phyloP scores from a whole-genome alignment of 2,329 filamentous ascomycete species.

The Ophiosphaerella korrae region DNA sequence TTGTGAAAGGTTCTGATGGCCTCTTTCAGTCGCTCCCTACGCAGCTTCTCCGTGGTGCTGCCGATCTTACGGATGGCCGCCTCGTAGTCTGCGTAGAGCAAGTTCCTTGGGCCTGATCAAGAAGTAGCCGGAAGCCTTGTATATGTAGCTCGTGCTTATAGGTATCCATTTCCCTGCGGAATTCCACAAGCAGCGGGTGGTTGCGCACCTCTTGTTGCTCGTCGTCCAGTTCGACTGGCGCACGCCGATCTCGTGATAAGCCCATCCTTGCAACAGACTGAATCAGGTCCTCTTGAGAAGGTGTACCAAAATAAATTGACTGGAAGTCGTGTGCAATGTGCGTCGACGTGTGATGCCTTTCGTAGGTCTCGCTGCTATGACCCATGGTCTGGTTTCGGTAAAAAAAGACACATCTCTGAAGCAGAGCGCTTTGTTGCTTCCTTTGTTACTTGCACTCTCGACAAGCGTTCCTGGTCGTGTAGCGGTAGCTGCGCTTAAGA shows the following conservation, averaged over 20 bases:
- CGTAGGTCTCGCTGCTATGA: constrained; percentile 15
- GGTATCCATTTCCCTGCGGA: constrained; percentile 11
- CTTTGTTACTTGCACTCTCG: no score
- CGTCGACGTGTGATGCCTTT: constrained; percentile 22
- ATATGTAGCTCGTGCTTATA: constrained; percentile 16
- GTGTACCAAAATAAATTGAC: constrained; percentile 22
- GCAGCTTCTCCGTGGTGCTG: constrained; percentile 17
- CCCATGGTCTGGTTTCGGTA: constrained; percentile 21
- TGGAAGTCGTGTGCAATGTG: constrained; percentile 21
- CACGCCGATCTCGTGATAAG: constrained; percentile 12
- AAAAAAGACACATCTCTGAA: no score
- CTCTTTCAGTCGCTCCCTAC: constrained; percentile 11
- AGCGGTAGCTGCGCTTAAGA: no score
- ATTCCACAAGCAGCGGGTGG: constrained; percentile 10
- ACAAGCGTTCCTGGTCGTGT: no score
- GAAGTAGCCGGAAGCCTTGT: constrained; percentile 16
- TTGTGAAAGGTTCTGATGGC: constrained; percentile 18
- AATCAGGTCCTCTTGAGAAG: constrained; percentile 19
- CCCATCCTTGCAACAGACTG: constrained; percentile 20
- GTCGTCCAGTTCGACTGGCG: constrained; percentile 18
- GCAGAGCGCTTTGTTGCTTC: no score
- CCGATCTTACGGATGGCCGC: constrained; percentile 14
- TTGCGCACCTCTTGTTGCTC: constrained; percentile 16
- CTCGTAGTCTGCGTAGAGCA: constrained; percentile 18
- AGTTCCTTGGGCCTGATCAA: constrained; percentile 11